These are phyloP conservation scores for Artemisia tridentata DNA, from an alignment of 129 eudicot genomes.

Conservation along the genomic window DNA sequence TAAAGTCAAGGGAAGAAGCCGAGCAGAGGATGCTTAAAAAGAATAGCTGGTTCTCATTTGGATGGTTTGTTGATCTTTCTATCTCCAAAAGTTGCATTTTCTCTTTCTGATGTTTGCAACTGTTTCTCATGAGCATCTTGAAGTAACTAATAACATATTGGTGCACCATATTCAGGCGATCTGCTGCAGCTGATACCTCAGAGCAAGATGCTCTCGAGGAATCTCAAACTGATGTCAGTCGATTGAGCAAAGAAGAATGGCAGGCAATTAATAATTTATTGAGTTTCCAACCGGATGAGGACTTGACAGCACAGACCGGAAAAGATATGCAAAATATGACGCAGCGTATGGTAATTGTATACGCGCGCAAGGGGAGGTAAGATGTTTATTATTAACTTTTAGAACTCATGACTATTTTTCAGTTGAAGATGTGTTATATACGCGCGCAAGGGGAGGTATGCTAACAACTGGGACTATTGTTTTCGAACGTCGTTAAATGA, in stretches of 20 bases:
- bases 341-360: conserved; percentile 62
- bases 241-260: conserved; percentile 96
- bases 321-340: conserved; percentile 80
- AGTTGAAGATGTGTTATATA: no score
- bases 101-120: conserved; percentile 4
- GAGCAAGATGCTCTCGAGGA: conserved; percentile 50
- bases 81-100: conserved; percentile 7
- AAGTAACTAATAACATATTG: conserved; percentile 21
- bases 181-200: conserved; percentile 44
- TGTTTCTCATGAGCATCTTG: conserved; percentile 16
- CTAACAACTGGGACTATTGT: no score
- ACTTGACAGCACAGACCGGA: conserved; percentile 50
- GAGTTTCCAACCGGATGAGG: conserved; percentile 93
- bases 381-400: no score
- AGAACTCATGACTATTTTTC: no score
- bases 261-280: conserved; percentile 84
- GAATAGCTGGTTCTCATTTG: conserved; percentile 86
- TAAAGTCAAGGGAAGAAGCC: conserved; percentile 93
- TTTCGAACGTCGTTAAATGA: no score
- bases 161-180: conserved; percentile 50
- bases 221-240: conserved; percentile 45
- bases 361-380: no score
- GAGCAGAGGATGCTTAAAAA: conserved; percentile 72
- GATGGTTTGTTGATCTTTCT: conserved; percentile 55
- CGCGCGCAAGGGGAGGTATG: no score